phyloP scores from a whole-genome alignment of 23 red algal species.

The Porphyridium purpureum region DNA sequence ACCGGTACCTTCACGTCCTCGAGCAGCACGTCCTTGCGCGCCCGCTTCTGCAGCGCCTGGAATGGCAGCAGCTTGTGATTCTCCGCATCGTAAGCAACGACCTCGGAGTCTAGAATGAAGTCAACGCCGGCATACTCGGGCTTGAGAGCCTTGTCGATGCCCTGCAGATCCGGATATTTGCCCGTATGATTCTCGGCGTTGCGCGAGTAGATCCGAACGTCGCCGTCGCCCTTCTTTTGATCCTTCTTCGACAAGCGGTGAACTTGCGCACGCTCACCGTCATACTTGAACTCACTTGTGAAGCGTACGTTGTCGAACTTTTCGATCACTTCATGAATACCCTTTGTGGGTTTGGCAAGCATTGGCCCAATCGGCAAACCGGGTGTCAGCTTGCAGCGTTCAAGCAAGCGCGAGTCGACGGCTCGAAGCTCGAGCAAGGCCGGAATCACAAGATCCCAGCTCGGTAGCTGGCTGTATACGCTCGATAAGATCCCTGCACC shows the following conservation, averaged over 20 bases:
- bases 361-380: slow-evolving; percentile 90
- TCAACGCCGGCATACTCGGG: slow-evolving; percentile 10
- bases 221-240: too few species aligned
- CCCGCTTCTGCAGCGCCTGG: slow-evolving; percentile 68
- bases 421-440: slow-evolving; percentile 28
- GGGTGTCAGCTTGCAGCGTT: slow-evolving; percentile 49
- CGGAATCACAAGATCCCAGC: slow-evolving; percentile 68
- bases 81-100: slow-evolving; percentile 62
- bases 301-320: slow-evolving; percentile 22
- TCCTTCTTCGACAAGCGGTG: slow-evolving; percentile 52
- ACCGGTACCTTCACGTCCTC: slow-evolving; percentile 62
- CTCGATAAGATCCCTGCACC: slow-evolving; percentile 12
- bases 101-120: slow-evolving; percentile 88
- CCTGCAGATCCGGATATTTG: slow-evolving; percentile 86
- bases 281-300: slow-evolving; percentile 98
- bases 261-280: slow-evolving; percentile 91
- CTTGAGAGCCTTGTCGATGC: slow-evolving; percentile 8
- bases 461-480: slow-evolving; percentile 56
- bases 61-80: slow-evolving; percentile 55
- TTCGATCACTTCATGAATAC: slow-evolving; percentile 60
- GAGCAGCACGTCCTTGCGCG: slow-evolving; percentile 67
- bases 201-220: slow-evolving; percentile 74
- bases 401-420: slow-evolving; percentile 46
- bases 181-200: slow-evolving; percentile 77
- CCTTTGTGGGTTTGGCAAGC: slow-evolving; percentile 88